Percentiles rank a stretch among this genome's conserved stretches.
Evolutionary conservation across 495 filamentous ascomycete species (phyloP).

Genomic region (Pyrenula massariospora): DNA sequence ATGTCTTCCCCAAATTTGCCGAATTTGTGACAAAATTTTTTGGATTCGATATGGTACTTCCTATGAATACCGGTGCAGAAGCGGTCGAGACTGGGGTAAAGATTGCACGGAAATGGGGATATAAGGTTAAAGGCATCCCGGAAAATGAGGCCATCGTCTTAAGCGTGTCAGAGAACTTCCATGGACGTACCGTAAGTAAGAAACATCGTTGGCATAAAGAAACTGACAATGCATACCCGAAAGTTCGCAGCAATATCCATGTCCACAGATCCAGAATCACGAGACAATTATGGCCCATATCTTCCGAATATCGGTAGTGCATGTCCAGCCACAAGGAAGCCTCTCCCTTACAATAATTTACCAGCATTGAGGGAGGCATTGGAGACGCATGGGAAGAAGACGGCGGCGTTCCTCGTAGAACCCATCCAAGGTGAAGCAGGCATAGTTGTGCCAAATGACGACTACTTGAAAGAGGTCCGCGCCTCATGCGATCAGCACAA

Average conservation of each 20-base stretch:
- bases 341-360: slow-evolving; percentile 78
- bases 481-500: slow-evolving; percentile 88
- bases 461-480: slow-evolving; percentile 73
- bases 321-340: slow-evolving; percentile 63
- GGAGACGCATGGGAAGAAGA: slow-evolving; percentile 67
- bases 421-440: slow-evolving; percentile 98
- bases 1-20: slow-evolving; percentile 95
- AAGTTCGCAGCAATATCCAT: slow-evolving; percentile 92
- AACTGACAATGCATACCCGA: slow-evolving; percentile 7
- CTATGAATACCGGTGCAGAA: slow-evolving; percentile 98
- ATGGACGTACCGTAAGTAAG: slow-evolving; percentile 75
- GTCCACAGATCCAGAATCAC: slow-evolving; percentile 87
- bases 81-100: slow-evolving; percentile 98
- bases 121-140: slow-evolving; percentile 88
- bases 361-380: slow-evolving; percentile 69
- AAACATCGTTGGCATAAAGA: background rate
- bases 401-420: slow-evolving; percentile 90
- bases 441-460: slow-evolving; percentile 86
- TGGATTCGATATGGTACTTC: slow-evolving; percentile 96
- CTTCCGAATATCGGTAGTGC: slow-evolving; percentile 75
- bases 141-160: slow-evolving; percentile 76
- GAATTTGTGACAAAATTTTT: slow-evolving; percentile 81
- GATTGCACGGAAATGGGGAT: slow-evolving; percentile 97
- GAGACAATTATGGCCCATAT: slow-evolving; percentile 94
- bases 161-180: slow-evolving; percentile 84